These are phyloP conservation scores for Darksidea phi DNA, from an alignment of 495 filamentous ascomycete genomes.

Conservation along the genomic window DNA sequence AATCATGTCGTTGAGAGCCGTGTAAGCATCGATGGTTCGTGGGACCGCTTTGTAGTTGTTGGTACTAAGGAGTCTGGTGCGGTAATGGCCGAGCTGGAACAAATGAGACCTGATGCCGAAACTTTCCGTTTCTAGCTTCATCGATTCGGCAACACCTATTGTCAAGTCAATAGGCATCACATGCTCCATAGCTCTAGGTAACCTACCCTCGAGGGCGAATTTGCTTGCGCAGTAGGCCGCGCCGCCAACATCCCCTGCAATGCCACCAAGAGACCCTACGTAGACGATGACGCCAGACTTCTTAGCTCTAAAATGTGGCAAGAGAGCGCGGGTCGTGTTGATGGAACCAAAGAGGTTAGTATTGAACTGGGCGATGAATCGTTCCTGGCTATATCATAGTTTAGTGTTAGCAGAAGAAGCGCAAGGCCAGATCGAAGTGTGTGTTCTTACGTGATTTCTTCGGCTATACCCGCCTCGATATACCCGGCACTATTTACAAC, in stretches of 20 bases:
- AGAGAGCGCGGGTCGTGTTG: conserved; percentile 28
- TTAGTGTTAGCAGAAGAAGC: no score
- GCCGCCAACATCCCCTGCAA: conserved; percentile 16
- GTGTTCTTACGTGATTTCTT: conserved; percentile 24
- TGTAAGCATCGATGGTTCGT: no score
- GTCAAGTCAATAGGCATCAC: background rate
- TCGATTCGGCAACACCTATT: conserved; percentile 7
- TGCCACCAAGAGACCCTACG: conserved; percentile 30
- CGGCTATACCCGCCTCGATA: conserved; percentile 23
- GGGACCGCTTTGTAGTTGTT: no score
- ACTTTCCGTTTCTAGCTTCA: background rate
- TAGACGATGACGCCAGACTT: conserved; percentile 33
- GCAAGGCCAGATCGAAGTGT: no score
- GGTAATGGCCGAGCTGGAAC: no score
- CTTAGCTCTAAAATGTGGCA: conserved; percentile 31
- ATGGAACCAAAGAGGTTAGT: conserved; percentile 38
- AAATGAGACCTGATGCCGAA: no score
- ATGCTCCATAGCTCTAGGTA: no score
- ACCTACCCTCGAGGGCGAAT: conserved; percentile 38
- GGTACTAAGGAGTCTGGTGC: no score
- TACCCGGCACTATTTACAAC: conserved; percentile 35
- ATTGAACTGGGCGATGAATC: conserved; percentile 34
- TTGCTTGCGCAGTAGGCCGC: conserved; percentile 31
- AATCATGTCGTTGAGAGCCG: no score
- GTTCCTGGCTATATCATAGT: no score